Conservation (phyloP, 1,284 basidiomycete species). For the Cryptococcus sp. region DNA sequence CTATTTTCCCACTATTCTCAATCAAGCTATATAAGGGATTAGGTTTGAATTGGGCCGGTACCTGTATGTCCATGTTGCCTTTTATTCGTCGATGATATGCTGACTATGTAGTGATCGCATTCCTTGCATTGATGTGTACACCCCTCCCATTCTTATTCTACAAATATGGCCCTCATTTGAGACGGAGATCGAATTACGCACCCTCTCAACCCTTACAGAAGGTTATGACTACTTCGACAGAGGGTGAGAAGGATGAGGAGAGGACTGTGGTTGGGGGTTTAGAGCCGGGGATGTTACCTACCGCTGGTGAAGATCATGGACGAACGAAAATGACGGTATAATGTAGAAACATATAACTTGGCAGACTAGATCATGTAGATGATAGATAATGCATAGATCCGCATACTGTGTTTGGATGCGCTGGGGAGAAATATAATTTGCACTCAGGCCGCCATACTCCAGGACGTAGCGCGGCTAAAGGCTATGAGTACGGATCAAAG, state of each 20-base stretch:
- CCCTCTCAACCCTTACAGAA: slow-evolving; percentile 6
- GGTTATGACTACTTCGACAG: background rate
- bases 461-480: too few species aligned
- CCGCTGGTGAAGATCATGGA: too few species aligned
- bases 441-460: too few species aligned
- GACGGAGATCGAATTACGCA: slow-evolving; percentile 34
- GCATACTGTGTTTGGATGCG: too few species aligned
- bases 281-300: too few species aligned
- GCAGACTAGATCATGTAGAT: too few species aligned
- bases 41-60: slow-evolving; percentile 42
- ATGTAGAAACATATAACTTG: too few species aligned
- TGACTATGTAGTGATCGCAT: slow-evolving; percentile 54
- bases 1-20: slow-evolving; percentile 41
- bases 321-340: too few species aligned
- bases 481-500: too few species aligned
- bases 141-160: slow-evolving; percentile 56
- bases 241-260: background rate
- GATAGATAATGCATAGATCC: too few species aligned
- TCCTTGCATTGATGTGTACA: slow-evolving; percentile 56
- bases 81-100: background rate
- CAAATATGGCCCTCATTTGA: slow-evolving; percentile 41
- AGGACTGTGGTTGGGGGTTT: background rate
- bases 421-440: too few species aligned
- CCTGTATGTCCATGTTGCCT: slow-evolving; percentile 14
- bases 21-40: slow-evolving; percentile 40